These are phyloP conservation scores for Pterocarpus macrocarpus DNA, from an alignment of 306 rosid genomes.

Conservation along the genomic window DNA sequence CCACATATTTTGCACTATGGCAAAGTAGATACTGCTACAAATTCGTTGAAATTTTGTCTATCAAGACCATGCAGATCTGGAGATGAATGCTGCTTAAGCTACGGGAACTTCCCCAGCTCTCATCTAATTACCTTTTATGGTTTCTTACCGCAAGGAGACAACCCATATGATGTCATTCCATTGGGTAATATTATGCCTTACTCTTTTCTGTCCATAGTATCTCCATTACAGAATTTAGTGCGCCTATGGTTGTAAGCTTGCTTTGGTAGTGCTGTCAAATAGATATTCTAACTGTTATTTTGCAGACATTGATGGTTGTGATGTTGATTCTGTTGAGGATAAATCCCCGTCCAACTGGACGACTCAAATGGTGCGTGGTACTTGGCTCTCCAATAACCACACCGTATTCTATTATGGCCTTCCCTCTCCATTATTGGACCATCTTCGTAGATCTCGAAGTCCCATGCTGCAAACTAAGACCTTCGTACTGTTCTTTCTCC, in stretches of 20 bases:
- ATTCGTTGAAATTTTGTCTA: constrained; percentile 80
- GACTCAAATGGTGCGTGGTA: constrained; percentile 86
- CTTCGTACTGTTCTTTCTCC: constrained; percentile 58
- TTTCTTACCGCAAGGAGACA: constrained; percentile 85
- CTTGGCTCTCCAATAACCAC: constrained; percentile 76
- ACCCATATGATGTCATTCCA: constrained; percentile 78
- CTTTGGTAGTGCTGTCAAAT: constrained; percentile 43
- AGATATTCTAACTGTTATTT: constrained; percentile 42
- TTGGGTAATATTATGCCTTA: constrained; percentile 62
- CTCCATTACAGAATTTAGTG: constrained; percentile 29
- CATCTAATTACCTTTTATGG: constrained; percentile 84
- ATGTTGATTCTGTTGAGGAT: constrained; percentile 53
- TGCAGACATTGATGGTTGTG: constrained; percentile 62
- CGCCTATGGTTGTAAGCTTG: constrained; percentile 39
- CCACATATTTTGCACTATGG: constrained; percentile 87
- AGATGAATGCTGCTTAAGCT: constrained; percentile 85
- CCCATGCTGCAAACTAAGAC: constrained; percentile 57
- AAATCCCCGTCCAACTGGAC: constrained; percentile 47
- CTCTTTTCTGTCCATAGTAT: constrained; percentile 23
- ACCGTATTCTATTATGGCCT: constrained; percentile 70
- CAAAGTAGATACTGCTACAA: constrained; percentile 69
- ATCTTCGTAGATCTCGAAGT: constrained; percentile 61
- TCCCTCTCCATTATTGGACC: constrained; percentile 79
- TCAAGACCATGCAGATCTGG: constrained; percentile 89
- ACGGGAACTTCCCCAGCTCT: constrained; percentile 79